A percentile compares a stretch with the other conserved stretches of the same genome.
Conservation (phyloP, 2,329 filamentous ascomycete species). For the Verticillium klebahnii region DNA sequence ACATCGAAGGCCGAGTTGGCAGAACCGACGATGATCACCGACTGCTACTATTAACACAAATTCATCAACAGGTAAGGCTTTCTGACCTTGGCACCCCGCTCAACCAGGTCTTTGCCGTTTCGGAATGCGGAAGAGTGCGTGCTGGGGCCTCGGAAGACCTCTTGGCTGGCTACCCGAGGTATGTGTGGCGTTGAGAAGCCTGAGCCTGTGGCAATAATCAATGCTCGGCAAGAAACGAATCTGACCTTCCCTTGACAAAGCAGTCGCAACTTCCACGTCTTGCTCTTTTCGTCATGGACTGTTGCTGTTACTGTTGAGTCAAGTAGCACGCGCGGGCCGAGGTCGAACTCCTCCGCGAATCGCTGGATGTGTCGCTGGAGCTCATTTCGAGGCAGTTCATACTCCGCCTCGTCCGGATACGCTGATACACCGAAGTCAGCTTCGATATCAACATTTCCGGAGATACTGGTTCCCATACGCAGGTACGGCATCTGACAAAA, state of each 20-base stretch:
- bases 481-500: constrained; percentile 30
- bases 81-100: constrained; percentile 13
- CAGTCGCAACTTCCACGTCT: constrained; percentile 19
- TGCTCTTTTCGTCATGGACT: constrained; percentile 12
- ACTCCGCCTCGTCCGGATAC: constrained; percentile 12
- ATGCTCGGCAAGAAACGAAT: constrained; percentile 12
- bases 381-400: constrained; percentile 17
- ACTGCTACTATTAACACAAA: constrained; percentile 5
- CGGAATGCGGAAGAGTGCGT: constrained; percentile 20
- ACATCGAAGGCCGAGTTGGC: constrained; percentile 39
- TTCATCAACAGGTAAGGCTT: constrained; percentile 4
- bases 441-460: background rate
- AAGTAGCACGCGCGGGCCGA: constrained; percentile 18
- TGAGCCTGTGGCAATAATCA: constrained; percentile 21
- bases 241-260: background rate
- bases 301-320: constrained; percentile 20
- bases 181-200: constrained; percentile 17
- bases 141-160: constrained; percentile 17
- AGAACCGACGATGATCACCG: constrained; percentile 29
- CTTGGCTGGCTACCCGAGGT: constrained; percentile 14
- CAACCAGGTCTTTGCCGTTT: constrained; percentile 13
- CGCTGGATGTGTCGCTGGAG: constrained; percentile 17
- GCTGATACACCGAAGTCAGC: background rate
- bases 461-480: background rate
- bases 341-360: constrained; percentile 23